Evolutionary conservation across 2,329 filamentous ascomycete genomes (phyloP).

Genomic region (Fusarium pininemorale): DNA sequence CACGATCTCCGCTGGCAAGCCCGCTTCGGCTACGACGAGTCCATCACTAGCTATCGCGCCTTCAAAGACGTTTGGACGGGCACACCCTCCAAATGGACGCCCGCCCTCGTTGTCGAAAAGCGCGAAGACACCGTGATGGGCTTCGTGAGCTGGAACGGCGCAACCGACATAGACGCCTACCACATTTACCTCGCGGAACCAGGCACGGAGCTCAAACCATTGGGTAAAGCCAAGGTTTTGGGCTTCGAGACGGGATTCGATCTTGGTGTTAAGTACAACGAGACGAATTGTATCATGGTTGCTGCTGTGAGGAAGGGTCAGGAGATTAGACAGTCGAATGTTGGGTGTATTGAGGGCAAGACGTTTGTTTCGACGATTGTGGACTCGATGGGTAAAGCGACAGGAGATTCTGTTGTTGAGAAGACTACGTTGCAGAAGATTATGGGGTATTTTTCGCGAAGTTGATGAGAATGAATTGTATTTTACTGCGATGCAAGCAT

Average conservation of each 20-base stretch:
- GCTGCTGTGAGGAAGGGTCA: conserved; percentile 26
- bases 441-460: not conserved
- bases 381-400: not conserved
- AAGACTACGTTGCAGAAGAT: conserved; percentile 18
- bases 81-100: conserved; percentile 30
- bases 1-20: conserved; percentile 40
- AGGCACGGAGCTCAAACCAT: not conserved
- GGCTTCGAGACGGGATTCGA: conserved; percentile 43
- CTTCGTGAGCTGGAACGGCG: conserved; percentile 43
- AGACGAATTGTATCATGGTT: conserved; percentile 31
- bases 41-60: conserved; percentile 35
- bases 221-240: not conserved
- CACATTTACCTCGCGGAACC: conserved; percentile 28
- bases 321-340: conserved; percentile 36
- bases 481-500: not conserved
- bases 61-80: conserved; percentile 39
- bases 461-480: conserved; percentile 46
- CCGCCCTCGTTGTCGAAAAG: conserved; percentile 26
- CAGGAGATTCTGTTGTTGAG: not conserved
- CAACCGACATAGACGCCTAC: conserved; percentile 39
- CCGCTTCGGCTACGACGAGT: conserved; percentile 34
- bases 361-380: conserved; percentile 25
- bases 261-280: conserved; percentile 15
- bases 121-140: not conserved
- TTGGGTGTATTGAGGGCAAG: conserved; percentile 25